A percentile compares a stretch with the other conserved stretches of the same genome.
phyloP scores from a whole-genome alignment of 1,284 basidiomycete species.

The Apiotrichum brassicae region DNA sequence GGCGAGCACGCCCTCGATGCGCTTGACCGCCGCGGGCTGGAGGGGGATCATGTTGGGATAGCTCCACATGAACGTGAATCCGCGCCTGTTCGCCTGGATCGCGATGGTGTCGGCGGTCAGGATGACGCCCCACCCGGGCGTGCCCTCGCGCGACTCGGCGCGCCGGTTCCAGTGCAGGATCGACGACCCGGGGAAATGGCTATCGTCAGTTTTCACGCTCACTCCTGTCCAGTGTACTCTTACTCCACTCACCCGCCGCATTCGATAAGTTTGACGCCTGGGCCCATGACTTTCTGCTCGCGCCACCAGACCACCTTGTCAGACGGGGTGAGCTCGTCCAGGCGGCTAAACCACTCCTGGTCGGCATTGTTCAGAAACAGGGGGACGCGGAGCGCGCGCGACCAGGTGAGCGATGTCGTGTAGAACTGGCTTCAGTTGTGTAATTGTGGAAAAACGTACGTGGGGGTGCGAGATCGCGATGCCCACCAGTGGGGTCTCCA shows the following conservation, averaged over 20 bases:
- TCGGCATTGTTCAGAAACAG: slow-evolving; percentile 38
- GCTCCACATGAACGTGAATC: slow-evolving; percentile 45
- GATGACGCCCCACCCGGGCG: slow-evolving; percentile 32
- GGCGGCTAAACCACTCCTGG: slow-evolving; percentile 38
- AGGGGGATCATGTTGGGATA: slow-evolving; percentile 45
- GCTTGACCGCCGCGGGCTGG: slow-evolving; percentile 28
- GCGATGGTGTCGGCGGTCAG: slow-evolving; percentile 43
- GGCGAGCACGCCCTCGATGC: slow-evolving; percentile 22
- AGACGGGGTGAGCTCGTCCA: slow-evolving; percentile 16
- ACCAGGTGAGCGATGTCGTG: slow-evolving; percentile 42
- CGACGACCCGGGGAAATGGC: slow-evolving; percentile 44
- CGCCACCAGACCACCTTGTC: slow-evolving; percentile 35
- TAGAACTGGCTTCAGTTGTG: slow-evolving; percentile 41
- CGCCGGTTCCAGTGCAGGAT: slow-evolving; percentile 44
- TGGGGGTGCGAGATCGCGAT: slow-evolving; percentile 46
- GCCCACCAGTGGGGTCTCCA: slow-evolving; percentile 33
- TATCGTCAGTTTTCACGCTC: slow-evolving; percentile 5
- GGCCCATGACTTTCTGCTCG: slow-evolving; percentile 21
- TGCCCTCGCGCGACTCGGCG: slow-evolving; percentile 23
- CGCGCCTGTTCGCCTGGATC: slow-evolving; percentile 38
- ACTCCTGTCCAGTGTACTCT: not conserved
- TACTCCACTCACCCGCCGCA: slow-evolving; percentile 41
- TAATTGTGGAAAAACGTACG: slow-evolving; percentile 24
- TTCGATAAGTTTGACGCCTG: slow-evolving; percentile 32
- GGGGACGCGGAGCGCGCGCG: slow-evolving; percentile 37